Evolutionary conservation across 1,139 yeast species (phyloP), one percentile per base, ranked within the genome.

Genomic region (Hemisphaericaspora lyxosophila): DNA sequence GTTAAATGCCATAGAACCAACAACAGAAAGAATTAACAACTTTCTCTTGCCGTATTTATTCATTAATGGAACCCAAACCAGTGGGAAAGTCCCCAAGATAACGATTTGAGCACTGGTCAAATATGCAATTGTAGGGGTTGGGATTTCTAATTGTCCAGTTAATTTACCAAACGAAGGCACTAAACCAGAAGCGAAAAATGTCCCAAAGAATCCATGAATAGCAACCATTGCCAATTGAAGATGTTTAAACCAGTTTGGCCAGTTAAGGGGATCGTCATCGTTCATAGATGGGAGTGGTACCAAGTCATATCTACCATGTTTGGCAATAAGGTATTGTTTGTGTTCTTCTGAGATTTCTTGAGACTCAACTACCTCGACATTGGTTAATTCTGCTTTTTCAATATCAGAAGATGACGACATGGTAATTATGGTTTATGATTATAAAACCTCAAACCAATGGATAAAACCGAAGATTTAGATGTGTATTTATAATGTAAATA

Each of bases 151-250:
- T 18, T 40, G 22, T 31, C 36, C 45, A 31, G 49, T 40, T 5
- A 51, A 34, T 9, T 36, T 34, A 11, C 48, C 55, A 34, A 52
- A 47, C 16, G 48, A 39, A 4, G 57, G 55, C n/a, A 51, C 51
- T 8, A 49, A 29, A 7, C 57, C 57, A 3, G 55, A 49, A n/a
- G 57, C 57, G 46, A 50, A 46, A 27, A 53, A 53, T 11, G 57
- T 51, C 6, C 50, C 42, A 25, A 45, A 40, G 28, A 53, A 53
- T 4, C 53, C 55, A 38, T 53, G 54, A 32, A 49, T 47, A 8
- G 53, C 48, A 20, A 52, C 44, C 53, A 53, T 46, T 2, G 43
- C 45, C 26, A 53, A 40, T 37, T 52, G 54, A 11, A 42, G 26
- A 14, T 40, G 27, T 31, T 53, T 53, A 16, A 33, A 20, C 15